phyloP scores from a whole-genome alignment of 106 monocot genomes.

The Posidonia australis region DNA sequence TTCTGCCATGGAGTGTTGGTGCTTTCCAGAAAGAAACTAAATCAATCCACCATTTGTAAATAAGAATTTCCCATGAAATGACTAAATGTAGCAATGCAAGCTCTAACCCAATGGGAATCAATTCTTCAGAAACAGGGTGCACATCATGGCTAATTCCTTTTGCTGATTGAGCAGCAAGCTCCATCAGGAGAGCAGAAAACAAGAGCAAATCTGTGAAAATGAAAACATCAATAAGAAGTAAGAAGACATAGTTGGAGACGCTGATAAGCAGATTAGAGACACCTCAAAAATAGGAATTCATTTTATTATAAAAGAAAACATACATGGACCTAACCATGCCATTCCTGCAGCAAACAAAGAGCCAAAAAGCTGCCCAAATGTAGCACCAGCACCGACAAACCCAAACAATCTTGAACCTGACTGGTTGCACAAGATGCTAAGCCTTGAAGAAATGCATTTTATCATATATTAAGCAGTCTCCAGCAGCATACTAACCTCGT shows the following conservation, averaged over 20 bases:
- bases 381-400: slow-evolving; percentile 96
- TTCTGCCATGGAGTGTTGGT: too few species aligned
- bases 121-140: slow-evolving; percentile 30
- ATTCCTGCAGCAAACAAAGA: slow-evolving; percentile 91
- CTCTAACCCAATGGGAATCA: slow-evolving; percentile 45
- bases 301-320: slow-evolving; percentile 3
- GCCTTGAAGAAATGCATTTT: background rate
- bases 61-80: background rate
- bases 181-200: slow-evolving; percentile 85
- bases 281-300: background rate
- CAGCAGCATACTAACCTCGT: slow-evolving; percentile 45
- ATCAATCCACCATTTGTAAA: background rate
- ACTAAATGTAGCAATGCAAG: background rate
- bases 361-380: slow-evolving; percentile 89
- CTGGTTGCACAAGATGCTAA: slow-evolving; percentile 34
- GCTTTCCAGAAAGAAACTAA: too few species aligned
- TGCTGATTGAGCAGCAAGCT: slow-evolving; percentile 80
- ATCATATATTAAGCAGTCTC: background rate
- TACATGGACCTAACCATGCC: slow-evolving; percentile 98
- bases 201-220: slow-evolving; percentile 57
- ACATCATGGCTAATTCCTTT: slow-evolving; percentile 69
- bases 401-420: slow-evolving; percentile 99
- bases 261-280: background rate
- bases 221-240: background rate
- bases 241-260: background rate